Evolutionary conservation across 805 yeast genomes (phyloP).

Genomic region (Metschnikowia bowlesiae): DNA sequence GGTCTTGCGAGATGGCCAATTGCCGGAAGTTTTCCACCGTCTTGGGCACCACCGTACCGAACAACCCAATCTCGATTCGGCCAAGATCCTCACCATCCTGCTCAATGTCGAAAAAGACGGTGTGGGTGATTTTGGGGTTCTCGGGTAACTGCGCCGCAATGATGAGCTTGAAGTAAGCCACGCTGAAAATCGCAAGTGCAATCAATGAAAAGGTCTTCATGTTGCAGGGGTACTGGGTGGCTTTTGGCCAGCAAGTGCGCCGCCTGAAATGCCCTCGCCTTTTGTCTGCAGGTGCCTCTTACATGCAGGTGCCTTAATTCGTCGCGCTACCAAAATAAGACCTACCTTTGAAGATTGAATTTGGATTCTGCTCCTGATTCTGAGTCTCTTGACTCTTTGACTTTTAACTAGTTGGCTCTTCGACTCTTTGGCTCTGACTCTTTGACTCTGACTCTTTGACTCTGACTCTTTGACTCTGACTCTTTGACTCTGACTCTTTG

Average conservation of each 20-base stretch:
- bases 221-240: conserved; percentile 1
- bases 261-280: neutral
- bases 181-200: conserved; percentile 10
- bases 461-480: no score
- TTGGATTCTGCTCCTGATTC: no score
- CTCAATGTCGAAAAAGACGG: conserved; percentile 79
- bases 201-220: conserved; percentile 15
- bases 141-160: conserved; percentile 22
- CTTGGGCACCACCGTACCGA: conserved; percentile 80
- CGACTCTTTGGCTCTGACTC: no score
- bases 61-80: conserved; percentile 79
- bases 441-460: no score
- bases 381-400: no score
- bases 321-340: no score
- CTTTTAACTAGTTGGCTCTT: no score
- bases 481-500: no score
- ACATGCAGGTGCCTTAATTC: no score
- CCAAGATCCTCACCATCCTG: conserved; percentile 79
- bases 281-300: neutral
- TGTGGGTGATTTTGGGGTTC: conserved; percentile 61
- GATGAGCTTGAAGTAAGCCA: conserved; percentile 11
- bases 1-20: conserved; percentile 58
- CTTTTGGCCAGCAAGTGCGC: neutral
- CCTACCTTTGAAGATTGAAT: no score
- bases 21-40: conserved; percentile 87